These are phyloP conservation scores for Fusarium sp. DNA, from an alignment of 2,329 filamentous ascomycete species.

Conservation along the genomic window DNA sequence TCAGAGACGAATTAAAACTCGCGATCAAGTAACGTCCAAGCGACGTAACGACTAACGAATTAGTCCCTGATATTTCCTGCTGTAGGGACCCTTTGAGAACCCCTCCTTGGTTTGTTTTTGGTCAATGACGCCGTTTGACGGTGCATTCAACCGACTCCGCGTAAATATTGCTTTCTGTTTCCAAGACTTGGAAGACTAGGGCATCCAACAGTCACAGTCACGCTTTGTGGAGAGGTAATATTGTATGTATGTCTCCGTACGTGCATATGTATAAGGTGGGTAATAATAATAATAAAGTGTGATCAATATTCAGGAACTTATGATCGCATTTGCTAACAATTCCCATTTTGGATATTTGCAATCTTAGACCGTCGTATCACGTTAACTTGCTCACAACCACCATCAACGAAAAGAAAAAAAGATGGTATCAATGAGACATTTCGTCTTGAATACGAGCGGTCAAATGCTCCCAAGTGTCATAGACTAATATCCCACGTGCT, in stretches of 20 bases:
- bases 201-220: neutral
- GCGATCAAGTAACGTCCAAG: neutral
- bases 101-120: conserved; percentile 2
- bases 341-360: conserved; percentile 12
- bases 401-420: neutral
- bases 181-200: neutral
- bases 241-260: neutral
- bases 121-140: conserved; percentile 34
- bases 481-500: conserved; percentile 29
- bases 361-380: conserved; percentile 18
- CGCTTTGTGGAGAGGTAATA: conserved; percentile 18
- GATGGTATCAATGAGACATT: neutral
- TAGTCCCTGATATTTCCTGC: conserved; percentile 20
- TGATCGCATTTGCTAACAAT: conserved; percentile 19
- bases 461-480: neutral
- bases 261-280: neutral
- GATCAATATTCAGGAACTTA: conserved; percentile 5
- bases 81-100: conserved; percentile 30
- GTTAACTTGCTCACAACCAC: neutral
- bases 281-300: neutral
- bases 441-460: conserved; percentile 10
- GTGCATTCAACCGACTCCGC: conserved; percentile 29
- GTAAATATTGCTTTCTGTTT: conserved; percentile 1
- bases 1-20: conserved; percentile 9
- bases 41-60: conserved; percentile 1